Evolutionary conservation across 768 basidiomycete species (phyloP), one percentile per base, ranked within the genome.

Genomic region (Podaxis sp.): DNA sequence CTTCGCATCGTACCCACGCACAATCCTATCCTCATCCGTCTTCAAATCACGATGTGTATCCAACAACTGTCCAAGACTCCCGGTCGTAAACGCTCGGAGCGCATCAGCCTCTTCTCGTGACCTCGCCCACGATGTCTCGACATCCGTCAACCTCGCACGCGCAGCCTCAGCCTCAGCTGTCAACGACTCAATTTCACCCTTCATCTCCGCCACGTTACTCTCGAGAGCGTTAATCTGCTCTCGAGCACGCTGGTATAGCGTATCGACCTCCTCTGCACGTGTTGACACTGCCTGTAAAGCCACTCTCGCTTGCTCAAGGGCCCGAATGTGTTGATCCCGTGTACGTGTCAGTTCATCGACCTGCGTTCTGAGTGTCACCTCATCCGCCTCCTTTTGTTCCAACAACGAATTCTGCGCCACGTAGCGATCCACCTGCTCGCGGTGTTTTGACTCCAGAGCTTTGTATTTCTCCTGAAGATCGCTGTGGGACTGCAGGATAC

Each of bases 41-140:
- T 84, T 86, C 55, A 95, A 79, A 67, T 93, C 91, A 37, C 88
- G 85, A 76, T 96, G 95, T 2, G 90, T 87, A 69, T 95, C 92
- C 50, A 97, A 78, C 18, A 97, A 79, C 69, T 95, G 86, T 23
- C 93, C 94, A 2, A 97, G 82, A 67, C 88, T 83, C 50, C 88
- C 86, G 1, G 93, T 96, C 2, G 95, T 95, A 55, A 94, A 77
- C 21, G 90, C 89, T 57, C 94, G 81, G 72, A 95, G 87, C 1
- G 90, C 86, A 71, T 97, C 95, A 2, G 94, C 93, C 76, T 98
- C 94, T 74, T 95, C 90, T 13, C 94, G 86, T 46, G 93, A 93
- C 72, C 93, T 91, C 25, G 90, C 84, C 88, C 94, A 97, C 7
- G 90, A 86, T 69, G 90, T 93, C 75, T 97, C 95, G 46, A 89